Base-by-base conservation (phyloP, 192 early-diverging fungal genomes). In the Coemansia sp. region DNA sequence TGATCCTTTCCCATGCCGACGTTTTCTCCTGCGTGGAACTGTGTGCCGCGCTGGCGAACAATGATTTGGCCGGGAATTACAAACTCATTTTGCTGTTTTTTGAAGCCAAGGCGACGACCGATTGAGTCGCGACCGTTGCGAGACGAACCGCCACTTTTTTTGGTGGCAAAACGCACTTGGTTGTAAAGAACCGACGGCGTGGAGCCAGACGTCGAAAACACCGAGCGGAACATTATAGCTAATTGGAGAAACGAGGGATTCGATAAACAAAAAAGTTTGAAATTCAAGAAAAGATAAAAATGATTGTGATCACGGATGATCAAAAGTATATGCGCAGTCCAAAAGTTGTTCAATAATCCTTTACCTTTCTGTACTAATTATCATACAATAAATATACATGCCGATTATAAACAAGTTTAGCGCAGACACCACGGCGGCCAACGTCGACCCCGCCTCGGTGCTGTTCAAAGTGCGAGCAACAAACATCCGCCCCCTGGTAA, bases 61-160 rank as follows among this genome's bases (percentile, higher is more conserved):
- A 93, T 87, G 56, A 93, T 91, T 67, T 90, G 88, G 26, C 91
- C 91, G 1, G 88, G 82, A 42, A 88, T 77, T 20, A 91, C 91
- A 38, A 78, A 80, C 70, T 92, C 85, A 55, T 82, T 85, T 52
- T 73, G 70, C 68, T 67, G 65, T 54, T 87, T 87, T 82, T 93
- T 93, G 62, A 90, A 84, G 25, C 91, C 89, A 28, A 93, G 77
- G 57, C 88, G 83, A 68, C 86, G 84, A 83, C 89, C 89, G 23
- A 87, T 83, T 9, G 91, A 91, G 67, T 93, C 89, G 61, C 88
- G 82, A 31, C 85, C 85, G 74, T 91, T 93, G 53, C 86, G 85
- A 44, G 91, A 86, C 10, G 88, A 88, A 60, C 91, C 91, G 54
- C 88, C 88, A 11, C 87, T 80, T 67, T 87, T 87, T 67, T 93